Conservation (phyloP, 2,329 filamentous ascomycete species). For the Aspergillus clavatus region DNA sequence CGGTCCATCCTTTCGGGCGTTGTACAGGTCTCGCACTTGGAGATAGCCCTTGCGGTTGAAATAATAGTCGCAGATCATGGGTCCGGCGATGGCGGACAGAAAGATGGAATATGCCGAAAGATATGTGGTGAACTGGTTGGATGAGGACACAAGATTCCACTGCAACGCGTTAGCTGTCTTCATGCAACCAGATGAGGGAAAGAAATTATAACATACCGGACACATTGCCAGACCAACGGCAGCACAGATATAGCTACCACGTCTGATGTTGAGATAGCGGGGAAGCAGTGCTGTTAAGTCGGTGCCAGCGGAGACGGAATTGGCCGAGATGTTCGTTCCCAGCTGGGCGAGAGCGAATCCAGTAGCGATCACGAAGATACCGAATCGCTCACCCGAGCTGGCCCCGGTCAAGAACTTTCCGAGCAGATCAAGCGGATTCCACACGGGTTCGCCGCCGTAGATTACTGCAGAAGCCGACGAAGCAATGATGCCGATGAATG, state of each 20-base stretch:
- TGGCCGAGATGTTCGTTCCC: slow-evolving; percentile 82
- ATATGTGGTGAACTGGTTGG: slow-evolving; percentile 86
- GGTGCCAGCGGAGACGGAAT: slow-evolving; percentile 76
- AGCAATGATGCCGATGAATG: slow-evolving; percentile 78
- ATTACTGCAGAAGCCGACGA: slow-evolving; percentile 63
- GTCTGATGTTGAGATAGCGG: slow-evolving; percentile 75
- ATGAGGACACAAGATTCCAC: slow-evolving; percentile 64
- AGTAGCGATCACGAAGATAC: slow-evolving; percentile 66
- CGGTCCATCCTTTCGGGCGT: slow-evolving; percentile 52
- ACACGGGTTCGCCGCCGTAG: slow-evolving; percentile 59
- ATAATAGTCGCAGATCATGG: slow-evolving; percentile 87
- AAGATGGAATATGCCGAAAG: slow-evolving; percentile 90
- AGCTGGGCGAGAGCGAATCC: slow-evolving; percentile 75
- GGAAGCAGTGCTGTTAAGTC: slow-evolving; percentile 78
- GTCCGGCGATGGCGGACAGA: slow-evolving; percentile 87
- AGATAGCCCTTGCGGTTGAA: slow-evolving; percentile 76
- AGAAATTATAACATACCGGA: slow-evolving; percentile 55
- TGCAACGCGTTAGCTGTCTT: slow-evolving; percentile 16
- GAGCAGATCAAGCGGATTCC: slow-evolving; percentile 67
- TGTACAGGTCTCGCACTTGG: slow-evolving; percentile 73
- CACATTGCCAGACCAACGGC: slow-evolving; percentile 77
- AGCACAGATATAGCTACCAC: slow-evolving; percentile 82
- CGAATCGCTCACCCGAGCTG: slow-evolving; percentile 63
- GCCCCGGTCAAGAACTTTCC: slow-evolving; percentile 65
- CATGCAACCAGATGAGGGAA: neutral